phyloP scores from a whole-genome alignment of 1,284 basidiomycete species.

The Uromyces viciae-fabae region DNA sequence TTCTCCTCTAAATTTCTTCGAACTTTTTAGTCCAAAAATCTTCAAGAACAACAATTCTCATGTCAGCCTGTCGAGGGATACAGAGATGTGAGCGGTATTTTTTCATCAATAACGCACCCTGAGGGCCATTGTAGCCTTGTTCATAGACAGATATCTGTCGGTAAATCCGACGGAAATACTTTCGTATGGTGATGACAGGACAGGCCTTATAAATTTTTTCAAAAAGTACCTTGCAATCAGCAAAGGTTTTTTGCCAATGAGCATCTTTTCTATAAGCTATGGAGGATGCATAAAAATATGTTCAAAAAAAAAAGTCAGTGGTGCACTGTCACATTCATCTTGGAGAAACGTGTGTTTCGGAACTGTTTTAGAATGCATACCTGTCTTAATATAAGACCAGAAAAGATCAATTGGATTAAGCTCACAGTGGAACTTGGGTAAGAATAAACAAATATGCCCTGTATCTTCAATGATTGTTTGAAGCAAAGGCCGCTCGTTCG shows the following conservation, averaged over 20 bases:
- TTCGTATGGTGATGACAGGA: neutral
- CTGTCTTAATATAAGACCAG: neutral
- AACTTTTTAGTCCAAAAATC: too few species aligned
- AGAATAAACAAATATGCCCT: neutral
- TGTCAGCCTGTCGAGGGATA: neutral
- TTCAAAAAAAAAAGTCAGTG: too few species aligned
- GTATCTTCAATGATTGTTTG: neutral
- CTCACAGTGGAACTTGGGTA: neutral
- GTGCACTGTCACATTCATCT: neutral
- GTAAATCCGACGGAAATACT: constrained; percentile 16
- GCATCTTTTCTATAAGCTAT: neutral
- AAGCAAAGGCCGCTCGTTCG: neutral
- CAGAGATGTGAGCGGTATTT: neutral
- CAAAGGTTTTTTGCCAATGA: neutral
- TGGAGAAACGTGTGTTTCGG: neutral
- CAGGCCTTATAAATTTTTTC: neutral
- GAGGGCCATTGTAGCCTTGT: neutral
- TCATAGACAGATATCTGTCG: neutral
- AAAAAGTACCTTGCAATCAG: constrained; percentile 9
- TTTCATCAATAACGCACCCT: neutral
- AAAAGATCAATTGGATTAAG: neutral
- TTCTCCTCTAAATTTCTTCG: too few species aligned
- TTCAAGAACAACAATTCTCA: neutral
- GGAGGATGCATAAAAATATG: neutral
- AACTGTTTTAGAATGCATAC: neutral